phyloP scores from a whole-genome alignment of 768 basidiomycete species.

The Podaxis sp. region DNA sequence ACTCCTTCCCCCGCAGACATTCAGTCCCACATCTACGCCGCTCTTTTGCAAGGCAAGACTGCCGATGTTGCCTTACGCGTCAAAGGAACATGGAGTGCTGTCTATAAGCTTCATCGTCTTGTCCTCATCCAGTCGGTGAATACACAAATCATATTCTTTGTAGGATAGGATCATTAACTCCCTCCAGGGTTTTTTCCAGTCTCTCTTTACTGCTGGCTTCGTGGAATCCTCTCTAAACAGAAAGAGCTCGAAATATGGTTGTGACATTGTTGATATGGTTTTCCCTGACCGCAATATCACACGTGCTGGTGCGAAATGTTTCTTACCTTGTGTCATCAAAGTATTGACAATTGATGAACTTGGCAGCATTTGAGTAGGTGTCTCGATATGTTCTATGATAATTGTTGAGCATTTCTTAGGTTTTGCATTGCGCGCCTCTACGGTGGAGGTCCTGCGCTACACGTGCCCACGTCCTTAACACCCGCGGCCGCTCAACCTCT shows the following conservation, averaged over 20 bases:
- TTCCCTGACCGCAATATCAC: constrained; percentile 91
- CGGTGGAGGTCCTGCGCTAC: constrained; percentile 77
- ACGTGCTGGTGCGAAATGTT: constrained; percentile 61
- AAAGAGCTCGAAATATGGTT: constrained; percentile 24
- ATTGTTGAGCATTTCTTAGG: constrained; percentile 37
- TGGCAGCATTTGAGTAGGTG: constrained; percentile 84
- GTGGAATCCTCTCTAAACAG: constrained; percentile 50
- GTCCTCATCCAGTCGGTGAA: constrained; percentile 84
- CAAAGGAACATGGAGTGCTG: constrained; percentile 61
- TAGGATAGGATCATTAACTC: constrained; percentile 14
- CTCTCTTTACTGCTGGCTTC: constrained; percentile 83
- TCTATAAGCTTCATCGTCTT: constrained; percentile 80
- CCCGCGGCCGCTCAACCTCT: constrained; percentile 71
- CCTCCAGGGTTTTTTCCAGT: constrained; percentile 79
- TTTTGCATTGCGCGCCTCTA: constrained; percentile 86
- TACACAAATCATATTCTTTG: background rate
- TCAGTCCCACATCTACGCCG: constrained; percentile 74
- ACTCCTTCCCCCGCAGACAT: constrained; percentile 53
- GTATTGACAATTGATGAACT: background rate
- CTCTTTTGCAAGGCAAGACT: constrained; percentile 70
- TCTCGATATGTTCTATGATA: background rate
- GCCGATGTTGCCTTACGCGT: constrained; percentile 79
- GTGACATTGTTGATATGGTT: constrained; percentile 64
- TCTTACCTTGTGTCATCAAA: background rate
- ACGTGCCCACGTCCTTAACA: constrained; percentile 62